These are phyloP conservation scores for Mariannaea elegans DNA, from an alignment of 2,329 filamentous ascomycete species.

Conservation along the genomic window DNA sequence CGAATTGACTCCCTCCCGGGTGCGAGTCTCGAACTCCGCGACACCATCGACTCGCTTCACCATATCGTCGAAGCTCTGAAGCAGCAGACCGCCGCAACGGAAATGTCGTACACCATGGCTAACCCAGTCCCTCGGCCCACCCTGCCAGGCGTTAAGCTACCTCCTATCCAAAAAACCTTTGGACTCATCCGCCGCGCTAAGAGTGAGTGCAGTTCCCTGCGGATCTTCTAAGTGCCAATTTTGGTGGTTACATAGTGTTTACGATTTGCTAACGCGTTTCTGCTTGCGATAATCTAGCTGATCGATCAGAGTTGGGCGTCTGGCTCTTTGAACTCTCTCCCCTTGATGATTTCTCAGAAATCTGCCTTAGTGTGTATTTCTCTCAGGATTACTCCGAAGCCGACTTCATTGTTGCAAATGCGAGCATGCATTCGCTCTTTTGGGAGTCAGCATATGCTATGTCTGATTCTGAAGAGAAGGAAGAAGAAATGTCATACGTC, in stretches of 20 bases:
- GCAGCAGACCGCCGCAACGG: conserved; percentile 34
- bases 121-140: conserved; percentile 30
- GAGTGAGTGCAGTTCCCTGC: conserved; percentile 22
- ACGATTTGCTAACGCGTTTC: not conserved
- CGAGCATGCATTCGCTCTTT: conserved; percentile 44
- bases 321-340: conserved; percentile 45
- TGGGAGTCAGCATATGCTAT: conserved; percentile 29
- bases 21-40: conserved; percentile 44
- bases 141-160: conserved; percentile 30
- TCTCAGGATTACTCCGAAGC: conserved; percentile 43
- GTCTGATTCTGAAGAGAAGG: conserved; percentile 27
- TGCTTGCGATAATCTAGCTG: conserved; percentile 7
- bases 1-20: conserved; percentile 39
- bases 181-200: conserved; percentile 31
- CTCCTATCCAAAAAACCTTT: conserved; percentile 37
- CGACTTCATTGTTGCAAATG: conserved; percentile 47
- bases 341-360: conserved; percentile 42
- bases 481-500: conserved; percentile 37
- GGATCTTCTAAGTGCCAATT: not conserved
- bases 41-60: conserved; percentile 47
- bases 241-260: not conserved
- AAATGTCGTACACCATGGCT: conserved; percentile 38
- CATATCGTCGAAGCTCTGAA: conserved; percentile 39
- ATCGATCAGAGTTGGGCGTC: conserved; percentile 34
- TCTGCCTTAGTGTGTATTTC: conserved; percentile 46